A percentile compares a stretch with the other conserved stretches of the same genome.
phyloP scores from a whole-genome alignment of 2,329 filamentous ascomycete genomes.

The Claviceps lovelessii region DNA sequence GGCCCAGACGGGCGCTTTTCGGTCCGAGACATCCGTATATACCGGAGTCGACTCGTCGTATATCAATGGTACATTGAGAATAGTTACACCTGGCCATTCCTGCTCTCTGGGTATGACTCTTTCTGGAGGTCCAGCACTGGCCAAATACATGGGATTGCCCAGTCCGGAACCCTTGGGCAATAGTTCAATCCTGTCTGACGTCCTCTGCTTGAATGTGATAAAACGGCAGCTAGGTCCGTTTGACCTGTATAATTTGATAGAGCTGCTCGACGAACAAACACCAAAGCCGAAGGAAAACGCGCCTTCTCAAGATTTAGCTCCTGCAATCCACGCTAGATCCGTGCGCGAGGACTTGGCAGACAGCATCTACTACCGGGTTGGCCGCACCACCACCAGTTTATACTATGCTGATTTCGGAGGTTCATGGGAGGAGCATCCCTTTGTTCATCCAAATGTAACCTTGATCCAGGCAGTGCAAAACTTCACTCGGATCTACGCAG shows the following conservation, averaged over 20 bases:
- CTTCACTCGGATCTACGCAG: constrained; percentile 22
- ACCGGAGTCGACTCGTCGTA: constrained; percentile 23
- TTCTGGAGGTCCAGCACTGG: neutral
- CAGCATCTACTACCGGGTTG: too few species aligned
- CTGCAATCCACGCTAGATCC: neutral
- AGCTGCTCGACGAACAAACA: neutral
- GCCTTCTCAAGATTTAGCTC: neutral
- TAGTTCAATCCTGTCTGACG: neutral
- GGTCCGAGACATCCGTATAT: constrained; percentile 21
- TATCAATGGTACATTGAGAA: constrained; percentile 16
- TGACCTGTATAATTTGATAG: neutral
- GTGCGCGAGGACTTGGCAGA: neutral
- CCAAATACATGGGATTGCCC: neutral
- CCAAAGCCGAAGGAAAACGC: neutral
- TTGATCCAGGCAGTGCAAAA: constrained; percentile 23
- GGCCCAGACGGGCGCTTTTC: constrained; percentile 23
- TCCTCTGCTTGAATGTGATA: neutral
- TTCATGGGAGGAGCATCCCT: constrained; percentile 27
- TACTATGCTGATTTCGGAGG: constrained; percentile 25
- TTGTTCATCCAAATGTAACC: constrained; percentile 20
- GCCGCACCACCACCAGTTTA: constrained; percentile 8
- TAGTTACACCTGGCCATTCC: neutral
- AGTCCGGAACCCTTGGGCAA: neutral
- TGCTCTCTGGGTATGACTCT: neutral
- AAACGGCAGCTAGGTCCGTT: neutral